phyloP scores from a whole-genome alignment of 75 land plant genomes.

The Pinus albicaulis region DNA sequence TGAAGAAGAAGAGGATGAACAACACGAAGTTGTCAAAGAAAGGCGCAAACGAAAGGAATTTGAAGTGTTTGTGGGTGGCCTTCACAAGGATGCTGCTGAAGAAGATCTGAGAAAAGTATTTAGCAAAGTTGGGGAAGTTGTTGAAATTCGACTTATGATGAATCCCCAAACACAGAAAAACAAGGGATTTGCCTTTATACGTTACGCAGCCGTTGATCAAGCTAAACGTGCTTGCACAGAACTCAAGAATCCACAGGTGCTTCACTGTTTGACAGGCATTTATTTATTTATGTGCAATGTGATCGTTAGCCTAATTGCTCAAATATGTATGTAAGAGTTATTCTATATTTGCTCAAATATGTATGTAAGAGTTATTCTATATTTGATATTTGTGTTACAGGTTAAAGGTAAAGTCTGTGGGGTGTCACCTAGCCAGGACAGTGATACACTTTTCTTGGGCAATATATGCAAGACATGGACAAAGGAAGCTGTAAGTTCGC shows the following conservation, averaged over 20 bases:
- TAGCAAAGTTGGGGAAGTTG: conserved; percentile 42
- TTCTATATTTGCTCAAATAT: not conserved
- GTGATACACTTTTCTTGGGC: conserved; percentile 58
- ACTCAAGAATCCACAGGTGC: conserved; percentile 12
- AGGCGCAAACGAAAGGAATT: conserved; percentile 33
- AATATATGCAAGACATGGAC: conserved; percentile 58
- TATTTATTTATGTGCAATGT: not conserved
- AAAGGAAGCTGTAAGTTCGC: conserved; percentile 34
- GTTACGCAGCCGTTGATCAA: conserved; percentile 44
- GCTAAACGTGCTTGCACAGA: conserved; percentile 43
- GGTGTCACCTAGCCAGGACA: conserved; percentile 50
- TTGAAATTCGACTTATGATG: conserved; percentile 47
- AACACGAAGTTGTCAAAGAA: conserved; percentile 22
- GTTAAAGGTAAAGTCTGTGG: conserved; percentile 56
- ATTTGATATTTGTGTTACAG: conserved; percentile 11
- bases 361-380: not conserved
- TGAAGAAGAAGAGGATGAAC: conserved; percentile 14
- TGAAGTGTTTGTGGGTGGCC: conserved; percentile 63
- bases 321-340: not conserved
- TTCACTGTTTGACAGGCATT: no score
- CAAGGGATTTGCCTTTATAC: conserved; percentile 71
- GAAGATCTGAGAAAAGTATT: conserved; percentile 56
- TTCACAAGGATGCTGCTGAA: conserved; percentile 51
- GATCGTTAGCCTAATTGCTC: no score
- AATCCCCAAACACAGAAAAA: conserved; percentile 38